Conservation (phyloP, 2,329 filamentous ascomycete species). For the Clathrospora elynae region DNA sequence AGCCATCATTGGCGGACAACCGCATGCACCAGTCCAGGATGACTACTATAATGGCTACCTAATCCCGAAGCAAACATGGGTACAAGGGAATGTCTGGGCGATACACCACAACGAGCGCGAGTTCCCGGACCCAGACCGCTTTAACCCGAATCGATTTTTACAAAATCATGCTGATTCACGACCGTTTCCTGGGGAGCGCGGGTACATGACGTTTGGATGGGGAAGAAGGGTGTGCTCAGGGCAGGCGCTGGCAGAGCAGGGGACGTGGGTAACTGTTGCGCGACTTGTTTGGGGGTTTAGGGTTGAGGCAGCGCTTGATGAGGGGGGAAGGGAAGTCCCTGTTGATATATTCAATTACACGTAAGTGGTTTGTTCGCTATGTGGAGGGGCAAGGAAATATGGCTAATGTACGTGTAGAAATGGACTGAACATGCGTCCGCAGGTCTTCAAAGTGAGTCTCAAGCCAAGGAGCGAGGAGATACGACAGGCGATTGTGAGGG, state of each 20-base stretch:
- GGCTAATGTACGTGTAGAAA: constrained; percentile 49
- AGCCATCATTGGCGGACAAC: constrained; percentile 44
- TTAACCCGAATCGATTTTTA: constrained; percentile 42
- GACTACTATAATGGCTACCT: constrained; percentile 47
- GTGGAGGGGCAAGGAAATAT: neutral
- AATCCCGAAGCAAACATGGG: constrained; percentile 49
- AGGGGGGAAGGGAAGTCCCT: constrained; percentile 53
- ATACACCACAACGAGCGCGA: constrained; percentile 49
- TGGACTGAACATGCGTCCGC: constrained; percentile 63
- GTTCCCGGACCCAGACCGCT: constrained; percentile 47
- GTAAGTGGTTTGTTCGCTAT: constrained; percentile 39
- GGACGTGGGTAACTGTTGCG: constrained; percentile 63
- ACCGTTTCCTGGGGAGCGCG: constrained; percentile 51
- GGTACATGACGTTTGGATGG: constrained; percentile 62
- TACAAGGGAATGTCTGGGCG: constrained; percentile 50
- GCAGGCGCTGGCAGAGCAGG: constrained; percentile 64
- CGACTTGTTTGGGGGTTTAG: constrained; percentile 64
- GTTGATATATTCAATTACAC: constrained; percentile 64
- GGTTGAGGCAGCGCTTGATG: constrained; percentile 52
- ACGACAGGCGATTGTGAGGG: constrained; percentile 56
- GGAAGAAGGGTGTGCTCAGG: constrained; percentile 64
- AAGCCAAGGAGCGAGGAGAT: constrained; percentile 57
- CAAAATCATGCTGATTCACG: constrained; percentile 35
- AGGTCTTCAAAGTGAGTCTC: constrained; percentile 61
- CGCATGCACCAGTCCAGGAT: constrained; percentile 43